Base-by-base conservation (phyloP, 805 yeast genomes). In the Wickerhamomyces chambardii region DNA sequence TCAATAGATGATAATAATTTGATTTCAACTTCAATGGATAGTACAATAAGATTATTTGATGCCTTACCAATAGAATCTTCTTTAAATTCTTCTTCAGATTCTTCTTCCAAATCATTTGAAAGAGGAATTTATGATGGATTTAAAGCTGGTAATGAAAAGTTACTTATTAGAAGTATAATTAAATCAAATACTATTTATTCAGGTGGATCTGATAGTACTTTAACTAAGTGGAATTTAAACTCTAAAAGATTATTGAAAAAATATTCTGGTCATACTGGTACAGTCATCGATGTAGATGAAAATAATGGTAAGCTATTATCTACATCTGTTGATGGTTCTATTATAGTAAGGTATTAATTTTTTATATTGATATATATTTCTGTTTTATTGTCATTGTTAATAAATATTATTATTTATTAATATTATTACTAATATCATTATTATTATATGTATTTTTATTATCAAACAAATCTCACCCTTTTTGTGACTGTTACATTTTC, bases 161-260 rank as follows among this genome's bases (percentile, higher is more conserved):
- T 67, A 30, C 46, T 75, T 27, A 64, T 75, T 1, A 56, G 83
- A 36, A 64, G 75, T 3, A 52, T 64, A 10, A 63, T 77, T 43
- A 52, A 56, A 17, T 40, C 43, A 2, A 55, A 59, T 36, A 62
- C 73, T n/a, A 62, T 46, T 40, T 61, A 45, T 48, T 72, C 84
- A 15, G 92, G 90, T 0, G 70, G 84, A 1, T 74, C 71, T 21
- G 86, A 82, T 50, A 61, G 68, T 2, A 64, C 73, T 6, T 66
- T 71, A 1, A 71, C 75, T 5, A 43, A 68, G 4, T 84, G 89
- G 90, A 78, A 78, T 40, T 59, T 70, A 14, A 63, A 63, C 4
- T 60, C 79, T 0, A 58, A 74, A 34, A 63, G 63, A 32, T 44
- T 78, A 18, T 39, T 64, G 6, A 57, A 63, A 32, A 75, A 78